Evolutionary conservation across 345 rosid species (phyloP), one percentile per base, ranked within the genome.

Genomic region (Citropsis articulata): DNA sequence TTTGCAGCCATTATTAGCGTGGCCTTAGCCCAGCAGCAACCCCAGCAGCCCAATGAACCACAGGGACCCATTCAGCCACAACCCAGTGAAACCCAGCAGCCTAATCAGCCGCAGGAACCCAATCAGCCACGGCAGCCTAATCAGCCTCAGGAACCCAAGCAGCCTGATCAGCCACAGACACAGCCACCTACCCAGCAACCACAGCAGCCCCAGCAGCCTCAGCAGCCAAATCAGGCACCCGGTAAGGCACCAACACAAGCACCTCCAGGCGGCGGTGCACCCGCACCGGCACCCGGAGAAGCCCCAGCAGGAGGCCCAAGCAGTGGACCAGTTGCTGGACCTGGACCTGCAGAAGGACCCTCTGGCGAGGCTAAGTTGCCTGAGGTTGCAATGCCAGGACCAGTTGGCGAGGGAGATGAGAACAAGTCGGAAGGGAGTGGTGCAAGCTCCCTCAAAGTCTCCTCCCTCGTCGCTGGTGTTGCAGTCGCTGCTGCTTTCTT

Each of bases 351-450:
- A 45, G 50, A 53, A 53, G 21, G 22, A 6, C 57, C 57, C 22
- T 53, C 50, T 13, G 50, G 50, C 6, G 57, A 53, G 57, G 57
- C 24, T 31, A 14, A 31, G 69, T 31, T 18, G 42, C 61, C 70
- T 28, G 86, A 75, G 4, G 81, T 78, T 42, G 88, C 87, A 5
- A 85, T 83, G 22, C 76, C 89, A 0, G 89, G 85, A 70, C 84
- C 89, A 4, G 33, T 83, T 1, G 88, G 88, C 24, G 22, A 16
- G 21, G 80, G 80, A 33, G 3, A n/a, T 28, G 86, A 66, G 76
- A 27, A 75, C 5, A 33, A 69, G 14, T 70, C 83, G 0, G 78
- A 76, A 9, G 55, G 61, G 6, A 66, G 76, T 2, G 85, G 69
- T 40, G 63, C 74, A 4, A 14, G 75, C 19, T 22, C 75, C n/a